phyloP scores from a whole-genome alignment of 1,139 yeast species.

The Kluyveromyces sp. region DNA sequence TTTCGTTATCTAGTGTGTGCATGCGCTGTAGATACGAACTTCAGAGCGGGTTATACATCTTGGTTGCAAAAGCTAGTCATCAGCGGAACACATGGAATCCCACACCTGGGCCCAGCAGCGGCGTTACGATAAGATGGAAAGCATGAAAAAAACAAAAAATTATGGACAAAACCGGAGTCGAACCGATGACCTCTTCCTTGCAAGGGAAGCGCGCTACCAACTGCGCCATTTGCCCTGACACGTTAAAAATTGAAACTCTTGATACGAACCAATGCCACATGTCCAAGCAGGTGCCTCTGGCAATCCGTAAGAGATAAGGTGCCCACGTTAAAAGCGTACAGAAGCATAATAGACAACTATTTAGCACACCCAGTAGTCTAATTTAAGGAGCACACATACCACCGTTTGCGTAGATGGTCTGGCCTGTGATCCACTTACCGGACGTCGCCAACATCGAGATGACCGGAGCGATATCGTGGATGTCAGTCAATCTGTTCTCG shows the following conservation, averaged over 20 bases:
- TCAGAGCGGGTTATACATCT: no score
- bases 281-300: no score
- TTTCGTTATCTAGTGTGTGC: no score
- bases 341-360: no score
- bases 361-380: no score
- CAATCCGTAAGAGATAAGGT: no score
- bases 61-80: not conserved
- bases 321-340: no score
- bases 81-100: not conserved
- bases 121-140: not conserved
- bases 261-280: no score
- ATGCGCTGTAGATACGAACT: no score
- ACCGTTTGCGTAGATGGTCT: conserved; percentile 57
- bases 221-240: conserved; percentile 31
- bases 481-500: conserved; percentile 47
- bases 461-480: conserved; percentile 58
- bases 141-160: conserved; percentile 10
- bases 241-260: not conserved
- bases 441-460: conserved; percentile 54
- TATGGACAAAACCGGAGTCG: conserved; percentile 32
- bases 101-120: not conserved
- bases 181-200: conserved; percentile 33
- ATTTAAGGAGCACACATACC: conserved; percentile 51
- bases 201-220: conserved; percentile 34
- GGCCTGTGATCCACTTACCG: conserved; percentile 67